Evolutionary conservation across 805 yeast genomes (phyloP).

Genomic region (Saturnispora zaruensis): DNA sequence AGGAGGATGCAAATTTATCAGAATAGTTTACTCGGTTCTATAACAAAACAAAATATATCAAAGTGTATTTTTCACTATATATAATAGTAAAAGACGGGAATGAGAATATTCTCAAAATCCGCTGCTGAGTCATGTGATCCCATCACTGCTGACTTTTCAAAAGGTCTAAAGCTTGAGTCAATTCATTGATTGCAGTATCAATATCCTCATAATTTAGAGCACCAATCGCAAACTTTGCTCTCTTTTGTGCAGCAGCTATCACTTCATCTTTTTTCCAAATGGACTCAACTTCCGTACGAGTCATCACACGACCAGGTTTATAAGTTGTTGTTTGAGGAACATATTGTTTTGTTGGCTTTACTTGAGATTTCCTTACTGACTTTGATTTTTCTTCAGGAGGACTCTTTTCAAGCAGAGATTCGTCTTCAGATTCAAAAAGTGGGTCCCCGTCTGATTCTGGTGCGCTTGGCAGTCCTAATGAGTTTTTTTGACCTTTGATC

Average conservation of each 20-base stretch:
- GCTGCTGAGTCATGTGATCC: no score
- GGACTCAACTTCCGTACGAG: conserved; percentile 35
- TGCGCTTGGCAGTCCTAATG: conserved; percentile 22
- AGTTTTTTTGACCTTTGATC: conserved; percentile 26
- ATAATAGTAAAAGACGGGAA: neutral
- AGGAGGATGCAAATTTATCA: neutral
- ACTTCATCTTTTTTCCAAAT: conserved; percentile 49
- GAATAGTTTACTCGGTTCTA: neutral
- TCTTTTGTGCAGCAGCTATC: conserved; percentile 54
- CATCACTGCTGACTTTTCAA: conserved; percentile 21
- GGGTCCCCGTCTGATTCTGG: conserved; percentile 13
- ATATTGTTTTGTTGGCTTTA: neutral
- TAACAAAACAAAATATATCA: neutral
- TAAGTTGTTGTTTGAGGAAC: conserved; percentile 1
- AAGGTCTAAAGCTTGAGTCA: conserved; percentile 44
- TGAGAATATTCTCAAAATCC: no score
- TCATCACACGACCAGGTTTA: conserved; percentile 9
- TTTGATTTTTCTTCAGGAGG: neutral
- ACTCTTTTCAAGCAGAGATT: neutral
- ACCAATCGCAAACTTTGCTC: conserved; percentile 67
- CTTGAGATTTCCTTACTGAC: neutral
- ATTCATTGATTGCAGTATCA: conserved; percentile 56
- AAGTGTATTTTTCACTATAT: neutral
- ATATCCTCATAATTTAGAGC: conserved; percentile 74
- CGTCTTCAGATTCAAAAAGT: neutral